These are phyloP conservation scores for Quercus lobata DNA, from an alignment of 331 rosid genomes.

Conservation along the genomic window DNA sequence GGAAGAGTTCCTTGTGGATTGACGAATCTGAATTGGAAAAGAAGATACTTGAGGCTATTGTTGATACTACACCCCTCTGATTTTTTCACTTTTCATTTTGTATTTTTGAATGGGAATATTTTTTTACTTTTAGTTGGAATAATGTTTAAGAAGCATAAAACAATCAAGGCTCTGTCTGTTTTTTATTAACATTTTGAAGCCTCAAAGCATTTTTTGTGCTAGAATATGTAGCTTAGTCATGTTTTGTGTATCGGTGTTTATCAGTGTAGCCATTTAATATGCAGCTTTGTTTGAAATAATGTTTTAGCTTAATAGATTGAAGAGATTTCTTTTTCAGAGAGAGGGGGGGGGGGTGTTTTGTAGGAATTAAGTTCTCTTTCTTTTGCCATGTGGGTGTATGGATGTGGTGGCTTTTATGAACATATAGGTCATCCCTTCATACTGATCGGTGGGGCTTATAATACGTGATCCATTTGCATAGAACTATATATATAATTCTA, in stretches of 20 bases:
- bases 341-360: too few species aligned
- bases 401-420: not conserved
- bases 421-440: not conserved
- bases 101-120: not conserved
- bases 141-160: too few species aligned
- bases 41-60: constrained; percentile 34
- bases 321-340: too few species aligned
- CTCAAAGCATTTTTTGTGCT: not conserved
- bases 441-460: too few species aligned
- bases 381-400: not conserved
- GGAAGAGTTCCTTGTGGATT: constrained; percentile 70
- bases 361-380: not conserved
- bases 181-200: not conserved
- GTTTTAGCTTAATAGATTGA: too few species aligned
- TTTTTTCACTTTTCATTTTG: constrained; percentile 4
- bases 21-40: constrained; percentile 48
- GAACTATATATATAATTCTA: not conserved
- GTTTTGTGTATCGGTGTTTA: not conserved
- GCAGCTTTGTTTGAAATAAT: not conserved
- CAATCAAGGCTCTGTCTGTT: too few species aligned
- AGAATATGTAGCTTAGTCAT: not conserved
- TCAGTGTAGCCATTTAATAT: not conserved
- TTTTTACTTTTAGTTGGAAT: not conserved
- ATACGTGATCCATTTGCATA: not conserved
- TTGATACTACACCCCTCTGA: constrained; percentile 34